These are phyloP conservation scores for Penicillium sp. DNA, from an alignment of 2,329 filamentous ascomycete genomes.

Conservation along the genomic window DNA sequence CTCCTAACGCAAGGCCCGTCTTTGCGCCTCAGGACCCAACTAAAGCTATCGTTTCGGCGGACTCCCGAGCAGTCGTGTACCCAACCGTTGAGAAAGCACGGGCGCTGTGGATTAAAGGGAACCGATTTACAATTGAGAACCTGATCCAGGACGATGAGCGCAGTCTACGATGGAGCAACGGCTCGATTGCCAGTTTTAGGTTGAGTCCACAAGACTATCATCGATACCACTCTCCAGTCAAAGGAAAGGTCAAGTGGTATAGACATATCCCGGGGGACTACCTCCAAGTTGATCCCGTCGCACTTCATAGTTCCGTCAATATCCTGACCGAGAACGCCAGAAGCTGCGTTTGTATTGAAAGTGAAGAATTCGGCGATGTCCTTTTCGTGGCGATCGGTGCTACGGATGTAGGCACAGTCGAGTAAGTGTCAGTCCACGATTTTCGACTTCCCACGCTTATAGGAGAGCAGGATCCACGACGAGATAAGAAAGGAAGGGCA, in stretches of 20 bases:
- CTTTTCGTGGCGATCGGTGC: background rate
- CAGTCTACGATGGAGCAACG: background rate
- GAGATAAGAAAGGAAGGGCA: no score
- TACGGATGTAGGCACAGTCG: background rate
- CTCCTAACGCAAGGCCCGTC: background rate
- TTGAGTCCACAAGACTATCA: background rate
- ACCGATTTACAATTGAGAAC: background rate
- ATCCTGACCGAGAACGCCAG: background rate
- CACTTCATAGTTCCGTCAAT: background rate
- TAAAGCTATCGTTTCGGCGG: background rate
- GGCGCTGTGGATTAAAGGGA: background rate
- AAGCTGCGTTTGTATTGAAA: background rate
- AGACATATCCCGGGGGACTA: background rate
- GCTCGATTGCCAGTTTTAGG: background rate
- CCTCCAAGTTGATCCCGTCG: background rate
- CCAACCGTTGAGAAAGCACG: background rate
- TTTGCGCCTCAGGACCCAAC: background rate
- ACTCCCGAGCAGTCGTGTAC: background rate
- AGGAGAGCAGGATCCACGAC: no score
- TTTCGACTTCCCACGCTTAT: no score
- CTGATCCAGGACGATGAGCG: background rate
- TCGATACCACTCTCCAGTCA: background rate
- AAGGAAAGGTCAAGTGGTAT: background rate
- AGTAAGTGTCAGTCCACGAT: no score
- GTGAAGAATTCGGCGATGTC: background rate